A percentile compares a stretch with the other conserved stretches of the same genome.
Evolutionary conservation across 495 filamentous ascomycete species (phyloP).

Genomic region (Podospora sp.): DNA sequence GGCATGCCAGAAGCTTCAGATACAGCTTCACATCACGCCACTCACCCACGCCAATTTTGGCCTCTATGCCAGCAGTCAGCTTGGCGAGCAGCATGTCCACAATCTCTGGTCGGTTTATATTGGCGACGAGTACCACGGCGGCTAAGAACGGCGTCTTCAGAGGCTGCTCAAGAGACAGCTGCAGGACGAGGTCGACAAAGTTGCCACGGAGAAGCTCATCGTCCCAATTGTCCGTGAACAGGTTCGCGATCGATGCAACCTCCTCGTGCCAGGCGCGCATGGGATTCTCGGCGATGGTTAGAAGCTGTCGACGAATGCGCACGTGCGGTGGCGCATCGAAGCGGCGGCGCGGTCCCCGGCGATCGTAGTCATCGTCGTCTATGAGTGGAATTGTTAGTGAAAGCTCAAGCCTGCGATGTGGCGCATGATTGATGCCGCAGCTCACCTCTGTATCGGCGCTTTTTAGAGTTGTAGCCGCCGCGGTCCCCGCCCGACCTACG

Average conservation of each 20-base stretch:
- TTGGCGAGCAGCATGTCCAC: constrained; percentile 66
- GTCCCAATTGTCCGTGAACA: constrained; percentile 76
- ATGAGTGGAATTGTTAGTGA: constrained; percentile 1
- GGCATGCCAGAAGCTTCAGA: constrained; percentile 79
- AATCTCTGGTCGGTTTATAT: constrained; percentile 72
- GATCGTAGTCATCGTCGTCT: constrained; percentile 66
- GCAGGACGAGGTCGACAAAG: constrained; percentile 71
- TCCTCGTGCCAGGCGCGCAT: constrained; percentile 81
- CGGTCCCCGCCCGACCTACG: constrained; percentile 56
- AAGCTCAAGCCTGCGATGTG: not conserved
- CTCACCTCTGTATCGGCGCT: constrained; percentile 56
- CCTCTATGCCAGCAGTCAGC: constrained; percentile 59
- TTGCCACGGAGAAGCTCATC: constrained; percentile 66
- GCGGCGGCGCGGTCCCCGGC: constrained; percentile 72
- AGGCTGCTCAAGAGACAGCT: constrained; percentile 85
- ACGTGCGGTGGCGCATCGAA: constrained; percentile 77
- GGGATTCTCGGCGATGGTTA: constrained; percentile 84
- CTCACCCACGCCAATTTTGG: constrained; percentile 65
- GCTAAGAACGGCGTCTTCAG: constrained; percentile 95
- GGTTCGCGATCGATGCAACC: constrained; percentile 70
- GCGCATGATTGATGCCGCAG: not conserved
- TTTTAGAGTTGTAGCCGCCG: constrained; percentile 67
- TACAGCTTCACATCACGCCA: constrained; percentile 93
- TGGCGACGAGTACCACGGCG: constrained; percentile 73
- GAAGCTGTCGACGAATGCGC: constrained; percentile 77